Evolutionary conservation across 805 yeast species (phyloP).

Genomic region (Saccharomycopsis babjevae): DNA sequence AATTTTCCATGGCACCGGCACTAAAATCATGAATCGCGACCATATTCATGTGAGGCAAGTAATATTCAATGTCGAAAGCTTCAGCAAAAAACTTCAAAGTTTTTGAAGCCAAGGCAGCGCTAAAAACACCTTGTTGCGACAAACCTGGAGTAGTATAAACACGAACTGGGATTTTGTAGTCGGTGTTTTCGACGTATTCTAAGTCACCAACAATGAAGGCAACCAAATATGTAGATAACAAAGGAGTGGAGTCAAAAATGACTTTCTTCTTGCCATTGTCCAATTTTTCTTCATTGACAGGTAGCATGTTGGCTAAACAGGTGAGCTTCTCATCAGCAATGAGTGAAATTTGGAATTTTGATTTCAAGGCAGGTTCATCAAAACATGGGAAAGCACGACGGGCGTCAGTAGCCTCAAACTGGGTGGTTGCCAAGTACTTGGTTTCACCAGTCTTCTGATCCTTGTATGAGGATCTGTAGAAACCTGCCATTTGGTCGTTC

Average conservation of each 20-base stretch:
- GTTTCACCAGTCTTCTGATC: constrained; percentile 43
- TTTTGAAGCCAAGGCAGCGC: constrained; percentile 67
- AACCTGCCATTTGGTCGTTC: constrained; percentile 76
- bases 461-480: constrained; percentile 59
- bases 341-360: constrained; percentile 56
- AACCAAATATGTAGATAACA: constrained; percentile 76
- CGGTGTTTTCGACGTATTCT: constrained; percentile 55
- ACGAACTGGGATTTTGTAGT: constrained; percentile 65
- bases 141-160: constrained; percentile 76
- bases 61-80: constrained; percentile 65
- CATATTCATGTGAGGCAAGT: constrained; percentile 72
- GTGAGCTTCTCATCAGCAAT: constrained; percentile 46
- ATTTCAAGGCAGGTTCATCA: constrained; percentile 76
- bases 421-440: constrained; percentile 71
- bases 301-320: constrained; percentile 64
- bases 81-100: constrained; percentile 65
- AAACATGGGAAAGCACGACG: constrained; percentile 82
- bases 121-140: constrained; percentile 58
- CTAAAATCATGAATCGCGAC: constrained; percentile 77
- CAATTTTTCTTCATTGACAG: constrained; percentile 35
- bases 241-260: constrained; percentile 62
- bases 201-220: constrained; percentile 80
- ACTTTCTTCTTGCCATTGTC: constrained; percentile 44
- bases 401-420: constrained; percentile 81
- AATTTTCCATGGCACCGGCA: constrained; percentile 88